A percentile compares a stretch with the other conserved stretches of the same genome.
These are phyloP conservation scores for Teunomyces stri DNA, from an alignment of 805 yeast genomes.

Conservation along the genomic window DNA sequence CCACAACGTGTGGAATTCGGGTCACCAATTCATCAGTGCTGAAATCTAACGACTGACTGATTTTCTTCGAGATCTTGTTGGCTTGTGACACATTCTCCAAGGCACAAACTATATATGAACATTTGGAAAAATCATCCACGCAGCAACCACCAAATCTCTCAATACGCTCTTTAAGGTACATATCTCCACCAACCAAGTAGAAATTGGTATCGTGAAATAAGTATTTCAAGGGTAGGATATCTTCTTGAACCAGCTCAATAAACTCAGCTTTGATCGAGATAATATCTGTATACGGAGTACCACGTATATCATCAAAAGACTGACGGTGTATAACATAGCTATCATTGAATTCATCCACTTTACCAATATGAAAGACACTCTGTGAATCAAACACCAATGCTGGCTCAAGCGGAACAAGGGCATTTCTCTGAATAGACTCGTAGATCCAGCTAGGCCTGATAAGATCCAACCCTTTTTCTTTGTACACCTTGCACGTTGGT, in stretches of 20 bases:
- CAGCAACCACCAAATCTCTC: slow-evolving; percentile 46
- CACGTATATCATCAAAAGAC: slow-evolving; percentile 7
- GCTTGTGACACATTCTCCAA: slow-evolving; percentile 6
- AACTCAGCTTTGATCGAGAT: slow-evolving; percentile 6
- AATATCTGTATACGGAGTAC: slow-evolving; percentile 10
- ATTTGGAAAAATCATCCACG: slow-evolving; percentile 16
- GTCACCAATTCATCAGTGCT: slow-evolving; percentile 10
- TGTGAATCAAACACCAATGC: slow-evolving; percentile 49
- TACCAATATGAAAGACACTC: slow-evolving; percentile 14
- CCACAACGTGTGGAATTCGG: slow-evolving; percentile 35
- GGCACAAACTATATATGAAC: slow-evolving; percentile 39
- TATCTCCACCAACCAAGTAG: slow-evolving; percentile 21
- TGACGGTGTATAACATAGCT: slow-evolving; percentile 44
- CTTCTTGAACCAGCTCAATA: slow-evolving; percentile 11
- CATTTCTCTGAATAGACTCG: slow-evolving; percentile 51
- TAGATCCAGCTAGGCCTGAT: slow-evolving; percentile 69
- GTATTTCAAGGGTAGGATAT: slow-evolving; percentile 20
- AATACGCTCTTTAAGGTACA: slow-evolving; percentile 23
- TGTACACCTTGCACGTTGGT: slow-evolving; percentile 26
- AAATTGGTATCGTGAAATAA: slow-evolving; percentile 37
- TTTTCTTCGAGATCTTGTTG: slow-evolving; percentile 13
- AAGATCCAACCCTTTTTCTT: slow-evolving; percentile 52
- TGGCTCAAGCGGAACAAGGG: slow-evolving; percentile 57
- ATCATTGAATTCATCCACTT: slow-evolving; percentile 63
- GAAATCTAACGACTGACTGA: slow-evolving; percentile 12